These are phyloP conservation scores for Penicillium roqueforti DNA, from an alignment of 495 filamentous ascomycete genomes.

Conservation along the genomic window DNA sequence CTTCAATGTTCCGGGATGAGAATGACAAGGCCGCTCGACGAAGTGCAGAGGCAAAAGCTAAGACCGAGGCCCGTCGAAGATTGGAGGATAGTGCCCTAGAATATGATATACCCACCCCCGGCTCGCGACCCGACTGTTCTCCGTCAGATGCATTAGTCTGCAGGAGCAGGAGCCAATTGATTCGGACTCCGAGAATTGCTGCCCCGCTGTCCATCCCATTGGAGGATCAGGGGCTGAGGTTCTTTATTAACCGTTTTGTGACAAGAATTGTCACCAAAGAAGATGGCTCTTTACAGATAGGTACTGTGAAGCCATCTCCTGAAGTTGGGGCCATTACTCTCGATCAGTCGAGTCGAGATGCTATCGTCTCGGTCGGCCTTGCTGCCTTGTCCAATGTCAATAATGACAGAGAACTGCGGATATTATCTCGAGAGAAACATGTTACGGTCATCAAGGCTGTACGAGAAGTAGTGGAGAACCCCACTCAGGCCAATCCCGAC, in stretches of 20 bases:
- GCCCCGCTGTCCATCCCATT: conserved; percentile 3
- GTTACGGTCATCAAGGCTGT: conserved; percentile 13
- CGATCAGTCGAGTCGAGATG: conserved; percentile 16
- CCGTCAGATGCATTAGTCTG: conserved; percentile 1
- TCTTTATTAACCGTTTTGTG: conserved; percentile 21
- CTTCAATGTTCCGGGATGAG: conserved; percentile 23
- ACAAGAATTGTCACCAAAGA: neutral
- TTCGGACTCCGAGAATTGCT: neutral
- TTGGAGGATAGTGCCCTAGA: conserved; percentile 3
- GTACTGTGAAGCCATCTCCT: neutral
- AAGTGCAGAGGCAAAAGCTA: conserved; percentile 17
- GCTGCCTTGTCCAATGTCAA: conserved; percentile 26
- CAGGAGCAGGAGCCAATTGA: neutral
- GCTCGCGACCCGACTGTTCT: neutral
- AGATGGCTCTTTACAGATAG: neutral
- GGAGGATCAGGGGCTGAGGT: conserved; percentile 20
- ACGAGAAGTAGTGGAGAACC: conserved; percentile 17
- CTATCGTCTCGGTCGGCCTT: conserved; percentile 23
- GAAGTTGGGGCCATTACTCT: conserved; percentile 3
- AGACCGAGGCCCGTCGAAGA: conserved; percentile 9
- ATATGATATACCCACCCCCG: neutral
- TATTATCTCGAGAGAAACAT: conserved; percentile 23
- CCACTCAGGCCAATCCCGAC: conserved; percentile 10
- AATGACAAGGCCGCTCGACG: conserved; percentile 21
- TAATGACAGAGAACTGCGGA: conserved; percentile 13